phyloP scores from a whole-genome alignment of 116 monocot genomes.

The Phalaenopsis hybrid region DNA sequence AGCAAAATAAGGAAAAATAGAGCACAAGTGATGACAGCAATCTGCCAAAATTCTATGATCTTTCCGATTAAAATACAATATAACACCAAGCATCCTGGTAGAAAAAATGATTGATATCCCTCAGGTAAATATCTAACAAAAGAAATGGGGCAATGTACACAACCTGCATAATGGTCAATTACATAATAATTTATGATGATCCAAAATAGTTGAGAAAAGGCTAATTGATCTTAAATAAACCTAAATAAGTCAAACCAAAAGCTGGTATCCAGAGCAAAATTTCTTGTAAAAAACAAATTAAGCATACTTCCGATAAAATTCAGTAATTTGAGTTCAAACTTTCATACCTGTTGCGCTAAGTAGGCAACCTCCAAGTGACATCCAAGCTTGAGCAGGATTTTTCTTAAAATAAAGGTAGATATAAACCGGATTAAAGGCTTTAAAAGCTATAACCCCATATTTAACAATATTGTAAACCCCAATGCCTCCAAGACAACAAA shows the following conservation, averaged over 20 bases:
- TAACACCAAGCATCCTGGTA: neutral
- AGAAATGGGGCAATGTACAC: neutral
- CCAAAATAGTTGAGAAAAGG: neutral
- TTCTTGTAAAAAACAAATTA: neutral
- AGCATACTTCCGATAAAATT: neutral
- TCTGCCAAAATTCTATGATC: neutral
- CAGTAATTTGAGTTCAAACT: constrained; percentile 1
- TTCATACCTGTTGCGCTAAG: constrained; percentile 83
- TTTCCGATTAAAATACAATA: neutral
- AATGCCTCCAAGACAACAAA: constrained; percentile 77
- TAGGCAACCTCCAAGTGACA: constrained; percentile 94
- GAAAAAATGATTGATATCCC: neutral
- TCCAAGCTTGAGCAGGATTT: constrained; percentile 71
- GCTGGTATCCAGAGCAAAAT: neutral
- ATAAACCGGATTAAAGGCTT: constrained; percentile 80
- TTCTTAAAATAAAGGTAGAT: constrained; percentile 74
- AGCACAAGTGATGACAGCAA: neutral
- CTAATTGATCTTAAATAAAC: neutral
- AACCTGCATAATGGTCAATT: neutral
- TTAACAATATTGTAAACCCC: constrained; percentile 79
- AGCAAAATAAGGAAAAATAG: neutral
- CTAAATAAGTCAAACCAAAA: neutral
- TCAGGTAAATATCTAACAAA: neutral
- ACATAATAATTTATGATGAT: neutral
- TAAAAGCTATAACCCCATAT: constrained; percentile 64